A percentile compares a stretch with the other conserved stretches of the same genome.
phyloP scores from a whole-genome alignment of 257 asterid species.

The Prunella vulgaris region DNA sequence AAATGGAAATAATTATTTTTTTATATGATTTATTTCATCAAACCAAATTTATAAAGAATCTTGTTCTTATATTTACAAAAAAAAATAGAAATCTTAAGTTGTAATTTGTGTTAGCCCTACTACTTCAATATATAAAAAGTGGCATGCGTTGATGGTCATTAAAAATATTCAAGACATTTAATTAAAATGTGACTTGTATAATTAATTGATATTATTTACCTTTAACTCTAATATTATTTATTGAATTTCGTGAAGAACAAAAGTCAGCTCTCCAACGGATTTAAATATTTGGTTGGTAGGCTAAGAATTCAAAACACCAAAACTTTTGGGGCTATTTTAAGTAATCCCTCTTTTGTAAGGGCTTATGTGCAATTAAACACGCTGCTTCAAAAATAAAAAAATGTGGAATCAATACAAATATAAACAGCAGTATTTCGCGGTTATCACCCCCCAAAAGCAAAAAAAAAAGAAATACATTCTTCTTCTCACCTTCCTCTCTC shows the following conservation, averaged over 20 bases:
- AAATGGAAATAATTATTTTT: no score
- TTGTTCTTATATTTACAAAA: no score
- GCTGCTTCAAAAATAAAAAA: slow-evolving; percentile 25
- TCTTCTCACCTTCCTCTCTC: slow-evolving; percentile 21
- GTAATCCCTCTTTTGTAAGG: no score
- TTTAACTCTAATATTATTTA: not conserved
- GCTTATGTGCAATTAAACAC: slow-evolving; percentile 19
- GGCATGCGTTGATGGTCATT: not conserved
- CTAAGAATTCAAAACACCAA: not conserved
- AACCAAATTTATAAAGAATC: no score
- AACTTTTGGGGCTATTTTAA: not conserved
- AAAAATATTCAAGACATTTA: not conserved
- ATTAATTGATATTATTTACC: not conserved
- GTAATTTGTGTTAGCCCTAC: not conserved
- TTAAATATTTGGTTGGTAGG: not conserved
- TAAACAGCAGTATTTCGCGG: slow-evolving; percentile 39
- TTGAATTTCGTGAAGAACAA: not conserved
- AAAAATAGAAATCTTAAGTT: not conserved
- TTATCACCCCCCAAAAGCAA: slow-evolving; percentile 26
- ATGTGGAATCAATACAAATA: slow-evolving; percentile 22
- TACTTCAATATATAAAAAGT: not conserved
- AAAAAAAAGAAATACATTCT: not conserved
- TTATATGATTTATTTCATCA: no score
- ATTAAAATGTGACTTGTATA: not conserved
- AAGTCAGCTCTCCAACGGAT: not conserved